Base-by-base conservation (phyloP, 805 yeast species). In the Blastobotrys americana region DNA sequence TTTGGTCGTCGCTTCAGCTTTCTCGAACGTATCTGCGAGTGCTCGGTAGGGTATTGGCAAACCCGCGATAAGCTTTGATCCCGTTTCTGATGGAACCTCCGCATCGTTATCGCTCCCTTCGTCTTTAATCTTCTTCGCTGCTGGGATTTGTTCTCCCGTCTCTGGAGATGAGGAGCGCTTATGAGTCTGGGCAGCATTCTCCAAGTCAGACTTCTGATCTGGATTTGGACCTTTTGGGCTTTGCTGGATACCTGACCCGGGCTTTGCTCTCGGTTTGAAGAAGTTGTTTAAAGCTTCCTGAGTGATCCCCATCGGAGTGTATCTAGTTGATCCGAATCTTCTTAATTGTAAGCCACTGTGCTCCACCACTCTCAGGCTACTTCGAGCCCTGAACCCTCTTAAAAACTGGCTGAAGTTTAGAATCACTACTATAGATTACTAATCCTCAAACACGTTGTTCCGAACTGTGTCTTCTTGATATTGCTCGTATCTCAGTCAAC, bases 1-100 rank as follows among this genome's bases (percentile, higher is more conserved):
- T 17, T 89, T 85, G 1, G 96, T 72, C 25, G 88, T 94, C 1
- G 72, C 64, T 58, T 89, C 97, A 42, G 93, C 73, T 45, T 75
- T 70, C 49, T 84, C 87, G 65, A 90, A 90, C 3, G 84, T 76
- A 4, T 74, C 73, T 20, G 83, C 75, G 28, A 82, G 55, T 19
- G 70, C 66, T 2, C 67, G 52, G 50, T 74, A 75, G 19, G 59
- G 56, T 5, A 69, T 53, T 3, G 61, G 49, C 17, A 45, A 46
- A 10, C 45, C 47, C 16, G 19, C 16, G n/a, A 28, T 35, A 15
- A 45, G 25, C 21, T 23, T 18, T 5, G 42, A 36, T 3, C 21
- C 35, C 4, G 25, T 35, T 21, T 34, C 48, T 15, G 25, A 15
- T 5, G 2, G 23, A 19, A 13, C 21, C 15, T 36, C 38, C 13